These are phyloP conservation scores for Isatis tinctoria DNA, from an alignment of 345 rosid species.

Conservation along the genomic window DNA sequence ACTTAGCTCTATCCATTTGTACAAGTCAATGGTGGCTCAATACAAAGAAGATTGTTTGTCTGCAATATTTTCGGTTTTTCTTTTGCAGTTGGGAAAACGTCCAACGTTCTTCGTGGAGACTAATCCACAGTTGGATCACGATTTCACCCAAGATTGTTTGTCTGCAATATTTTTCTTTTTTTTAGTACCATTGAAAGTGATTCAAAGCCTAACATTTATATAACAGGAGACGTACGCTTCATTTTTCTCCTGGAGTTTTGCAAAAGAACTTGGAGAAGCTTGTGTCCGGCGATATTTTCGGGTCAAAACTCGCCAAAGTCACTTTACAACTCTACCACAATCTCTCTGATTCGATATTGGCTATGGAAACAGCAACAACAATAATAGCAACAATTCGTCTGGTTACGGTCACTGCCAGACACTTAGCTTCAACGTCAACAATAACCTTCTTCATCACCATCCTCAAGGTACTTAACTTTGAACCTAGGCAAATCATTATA, in stretches of 20 bases:
- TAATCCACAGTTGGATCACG: conserved; percentile 32
- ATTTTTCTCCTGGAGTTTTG: conserved; percentile 40
- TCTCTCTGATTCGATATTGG: conserved; percentile 26
- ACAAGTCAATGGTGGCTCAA: conserved; percentile 21
- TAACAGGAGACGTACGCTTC: conserved; percentile 51
- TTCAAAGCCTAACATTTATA: background rate
- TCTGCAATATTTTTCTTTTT: conserved; percentile 30
- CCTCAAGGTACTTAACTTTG: background rate
- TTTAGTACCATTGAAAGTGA: background rate
- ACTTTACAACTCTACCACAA: conserved; percentile 30
- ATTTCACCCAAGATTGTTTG: conserved; percentile 38
- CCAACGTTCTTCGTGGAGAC: conserved; percentile 39
- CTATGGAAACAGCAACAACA: background rate
- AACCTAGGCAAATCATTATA: background rate
- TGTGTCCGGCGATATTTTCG: conserved; percentile 27
- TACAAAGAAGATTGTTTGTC: conserved; percentile 1
- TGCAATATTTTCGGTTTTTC: background rate
- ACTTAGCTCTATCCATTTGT: conserved; percentile 22
- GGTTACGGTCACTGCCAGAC: background rate
- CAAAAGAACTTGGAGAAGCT: conserved; percentile 49
- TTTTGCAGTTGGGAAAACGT: conserved; percentile 37
- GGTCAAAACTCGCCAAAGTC: conserved; percentile 29
- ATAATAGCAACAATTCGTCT: background rate
- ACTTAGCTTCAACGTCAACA: background rate
- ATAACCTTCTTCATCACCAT: background rate